Base-by-base conservation (phyloP, 352 stramenopile species). In the Globisporangium cylindrosporum region DNA sequence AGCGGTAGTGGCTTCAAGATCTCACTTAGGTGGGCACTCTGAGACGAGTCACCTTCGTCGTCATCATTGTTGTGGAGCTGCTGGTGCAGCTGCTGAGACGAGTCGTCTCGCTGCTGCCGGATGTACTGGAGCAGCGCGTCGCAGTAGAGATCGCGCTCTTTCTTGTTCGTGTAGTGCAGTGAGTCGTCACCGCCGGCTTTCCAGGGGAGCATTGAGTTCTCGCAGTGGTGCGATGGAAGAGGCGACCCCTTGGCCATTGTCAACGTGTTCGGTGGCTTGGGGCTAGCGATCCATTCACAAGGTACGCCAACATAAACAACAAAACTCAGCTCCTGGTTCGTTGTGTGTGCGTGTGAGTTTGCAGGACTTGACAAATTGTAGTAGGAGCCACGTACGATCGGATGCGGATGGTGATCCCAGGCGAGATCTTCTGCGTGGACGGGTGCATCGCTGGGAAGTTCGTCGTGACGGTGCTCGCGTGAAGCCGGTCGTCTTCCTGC, bases 401-500 rank as follows among this genome's bases (percentile, higher is more conserved):
- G 67, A 92, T 92, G 62, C 81, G 82, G 66, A 90, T 90, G n/a
- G 62, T 60, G 38, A 77, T 86, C 12, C 70, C 72, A 4, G 79
- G 74, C 7, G 80, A 90, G 58, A 92, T 93, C 62, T 80, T 84
- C 53, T 89, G 80, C 2, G 86, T 93, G 29, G 75, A 75, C n/a
- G 84, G 84, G 56, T 93, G 86, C 86, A 94, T 92, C 9, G 81
- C 86, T 22, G 86, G 84, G 49, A 93, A 94, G 62, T 92, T 92
- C 18, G 86, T 94, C 27, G 73, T 86, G 18, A 77, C 80, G 0
- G 81, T 92, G 49, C 70, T 85, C 38, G 84, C 82, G 25, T 91
- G 76, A 5, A 91, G 72, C 15, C 86, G 81, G 55, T 84, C 77
- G 20, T 81, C 79, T 72, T 91, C 81, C 86, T 94, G 62, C 7